A percentile compares a stretch with the other conserved stretches of the same genome.
phyloP scores from a whole-genome alignment of 768 basidiomycete genomes.

The Trametes cinnabarina region DNA sequence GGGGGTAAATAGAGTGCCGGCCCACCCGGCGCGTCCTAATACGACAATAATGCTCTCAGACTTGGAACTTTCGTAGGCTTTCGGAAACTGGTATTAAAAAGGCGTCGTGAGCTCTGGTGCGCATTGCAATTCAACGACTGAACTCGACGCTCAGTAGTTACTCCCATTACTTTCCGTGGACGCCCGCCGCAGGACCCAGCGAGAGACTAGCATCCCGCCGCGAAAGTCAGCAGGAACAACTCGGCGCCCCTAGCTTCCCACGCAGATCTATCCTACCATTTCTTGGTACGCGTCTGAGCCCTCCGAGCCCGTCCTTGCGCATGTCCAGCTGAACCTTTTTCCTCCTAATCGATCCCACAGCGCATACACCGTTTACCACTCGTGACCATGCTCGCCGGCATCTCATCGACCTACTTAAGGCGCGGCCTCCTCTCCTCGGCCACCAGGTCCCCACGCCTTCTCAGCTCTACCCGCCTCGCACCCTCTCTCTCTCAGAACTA shows the following conservation, averaged over 20 bases:
- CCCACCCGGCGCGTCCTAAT: slow-evolving; percentile 3
- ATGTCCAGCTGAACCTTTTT: slow-evolving; percentile 10
- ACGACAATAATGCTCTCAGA: background rate
- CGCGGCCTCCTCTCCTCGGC: slow-evolving; percentile 12
- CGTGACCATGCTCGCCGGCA: slow-evolving; percentile 21
- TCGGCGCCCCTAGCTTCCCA: slow-evolving; percentile 17
- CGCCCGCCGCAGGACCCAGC: slow-evolving; percentile 6
- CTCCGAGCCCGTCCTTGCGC: slow-evolving; percentile 8
- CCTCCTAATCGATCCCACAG: slow-evolving; percentile 16
- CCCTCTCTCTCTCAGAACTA: slow-evolving; percentile 8
- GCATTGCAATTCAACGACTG: background rate
- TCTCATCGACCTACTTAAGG: slow-evolving; percentile 18
- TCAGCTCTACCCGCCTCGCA: slow-evolving; percentile 15
- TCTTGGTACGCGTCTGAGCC: background rate
- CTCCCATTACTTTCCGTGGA: slow-evolving; percentile 1
- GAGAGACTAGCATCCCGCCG: slow-evolving; percentile 8
- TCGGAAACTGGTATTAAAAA: slow-evolving; percentile 14
- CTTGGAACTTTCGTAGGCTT: slow-evolving; percentile 10
- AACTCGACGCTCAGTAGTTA: background rate
- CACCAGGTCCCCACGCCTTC: slow-evolving; percentile 20
- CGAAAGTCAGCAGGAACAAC: slow-evolving; percentile 20
- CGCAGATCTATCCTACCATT: slow-evolving; percentile 4
- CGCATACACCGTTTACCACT: slow-evolving; percentile 8
- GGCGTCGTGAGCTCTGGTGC: background rate
- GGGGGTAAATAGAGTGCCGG: slow-evolving; percentile 3